Percentiles rank a stretch among this genome's conserved stretches.
Conservation (phyloP, 208 protist species). For the Acanthamoeba royreba region DNA sequence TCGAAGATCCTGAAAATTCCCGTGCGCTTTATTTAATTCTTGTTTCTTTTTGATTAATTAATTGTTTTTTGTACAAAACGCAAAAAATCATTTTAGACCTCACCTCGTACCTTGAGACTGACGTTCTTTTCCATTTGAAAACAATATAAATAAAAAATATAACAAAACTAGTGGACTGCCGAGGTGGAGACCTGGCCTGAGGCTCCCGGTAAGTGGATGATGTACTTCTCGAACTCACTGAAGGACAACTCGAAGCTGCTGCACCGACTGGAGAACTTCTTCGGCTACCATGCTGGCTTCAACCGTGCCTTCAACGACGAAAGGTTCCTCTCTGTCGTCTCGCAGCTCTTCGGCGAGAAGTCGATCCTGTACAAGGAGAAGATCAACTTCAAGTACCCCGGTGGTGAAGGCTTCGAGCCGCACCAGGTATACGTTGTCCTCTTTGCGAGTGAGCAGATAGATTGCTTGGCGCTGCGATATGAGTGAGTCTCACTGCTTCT, state of each 20-base stretch:
- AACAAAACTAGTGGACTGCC: neutral
- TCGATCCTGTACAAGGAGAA: conserved; percentile 64
- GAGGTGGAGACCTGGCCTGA: neutral
- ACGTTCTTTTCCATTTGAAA: neutral
- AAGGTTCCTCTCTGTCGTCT: neutral
- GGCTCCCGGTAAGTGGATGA: conserved; percentile 21
- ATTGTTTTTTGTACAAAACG: neutral
- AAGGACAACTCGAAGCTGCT: neutral
- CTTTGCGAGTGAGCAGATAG: no score
- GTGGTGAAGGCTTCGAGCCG: conserved; percentile 58
- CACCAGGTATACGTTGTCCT: conserved; percentile 56
- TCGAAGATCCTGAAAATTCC: no score
- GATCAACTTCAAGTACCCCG: conserved; percentile 65
- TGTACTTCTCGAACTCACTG: conserved; percentile 25
- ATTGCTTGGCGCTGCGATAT: no score
- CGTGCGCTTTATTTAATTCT: conserved; percentile 33
- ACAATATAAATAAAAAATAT: no score
- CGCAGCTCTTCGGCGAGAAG: conserved; percentile 37
- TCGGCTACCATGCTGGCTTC: conserved; percentile 49
- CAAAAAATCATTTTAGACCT: no score
- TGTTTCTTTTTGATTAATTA: neutral
- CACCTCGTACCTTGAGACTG: no score
- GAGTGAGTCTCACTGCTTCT: no score
- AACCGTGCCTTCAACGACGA: neutral
- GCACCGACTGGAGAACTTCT: conserved; percentile 54